Percentiles rank a stretch among this genome's conserved stretches.
These are phyloP conservation scores for Exophiala phaeomuriformis DNA, from an alignment of 2,329 filamentous ascomycete genomes.

Conservation along the genomic window DNA sequence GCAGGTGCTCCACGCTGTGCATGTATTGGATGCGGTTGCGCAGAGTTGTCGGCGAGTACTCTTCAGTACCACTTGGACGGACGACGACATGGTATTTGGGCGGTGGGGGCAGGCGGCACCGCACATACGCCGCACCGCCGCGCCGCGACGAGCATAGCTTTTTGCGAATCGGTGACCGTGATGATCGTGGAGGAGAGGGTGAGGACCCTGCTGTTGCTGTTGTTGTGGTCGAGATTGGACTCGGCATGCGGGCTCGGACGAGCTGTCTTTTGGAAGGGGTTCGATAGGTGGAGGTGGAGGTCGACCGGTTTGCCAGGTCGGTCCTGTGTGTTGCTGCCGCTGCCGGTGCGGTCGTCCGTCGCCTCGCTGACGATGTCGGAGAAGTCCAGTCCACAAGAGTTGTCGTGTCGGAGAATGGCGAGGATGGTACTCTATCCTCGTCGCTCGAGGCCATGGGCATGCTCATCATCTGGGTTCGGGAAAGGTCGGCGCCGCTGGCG, in stretches of 20 bases:
- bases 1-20: conserved; percentile 29
- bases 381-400: conserved; percentile 9
- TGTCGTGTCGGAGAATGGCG: conserved; percentile 1
- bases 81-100: conserved; percentile 18
- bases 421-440: background rate
- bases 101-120: conserved; percentile 2
- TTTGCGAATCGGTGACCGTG: conserved; percentile 20
- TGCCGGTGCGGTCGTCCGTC: background rate
- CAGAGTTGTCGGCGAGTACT: conserved; percentile 5
- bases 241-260: background rate
- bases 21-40: conserved; percentile 8
- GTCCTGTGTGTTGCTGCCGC: background rate
- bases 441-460: background rate
- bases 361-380: background rate
- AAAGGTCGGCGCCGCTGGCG: background rate
- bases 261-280: background rate
- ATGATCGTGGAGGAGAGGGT: background rate
- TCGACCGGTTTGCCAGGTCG: background rate
- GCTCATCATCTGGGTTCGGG: background rate
- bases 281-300: background rate
- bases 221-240: background rate
- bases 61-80: background rate
- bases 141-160: background rate
- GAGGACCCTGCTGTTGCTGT: background rate
- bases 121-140: background rate